These are phyloP conservation scores for Botrytis deweyae DNA, from an alignment of 2,329 filamentous ascomycete species.

Conservation along the genomic window DNA sequence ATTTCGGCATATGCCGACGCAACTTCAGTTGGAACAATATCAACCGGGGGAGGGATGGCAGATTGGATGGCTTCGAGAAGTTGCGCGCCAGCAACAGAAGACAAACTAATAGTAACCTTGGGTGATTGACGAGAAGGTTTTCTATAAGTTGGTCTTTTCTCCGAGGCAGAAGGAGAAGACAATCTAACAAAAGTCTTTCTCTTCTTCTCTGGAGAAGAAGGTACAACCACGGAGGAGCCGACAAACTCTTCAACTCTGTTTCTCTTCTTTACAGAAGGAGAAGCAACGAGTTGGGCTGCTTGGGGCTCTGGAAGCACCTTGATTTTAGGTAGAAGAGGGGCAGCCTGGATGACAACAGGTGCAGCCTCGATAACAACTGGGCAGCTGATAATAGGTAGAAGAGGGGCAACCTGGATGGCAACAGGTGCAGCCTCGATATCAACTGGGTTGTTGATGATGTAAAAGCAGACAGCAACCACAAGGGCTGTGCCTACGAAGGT, in stretches of 20 bases:
- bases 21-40: neutral
- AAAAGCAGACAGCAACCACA: neutral
- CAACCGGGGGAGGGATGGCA: neutral
- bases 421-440: neutral
- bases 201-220: neutral
- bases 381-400: neutral
- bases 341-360: constrained; percentile 2
- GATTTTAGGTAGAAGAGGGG: neutral
- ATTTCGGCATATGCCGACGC: constrained; percentile 15
- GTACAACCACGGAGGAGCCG: neutral
- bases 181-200: neutral
- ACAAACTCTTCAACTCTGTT: neutral
- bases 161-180: neutral
- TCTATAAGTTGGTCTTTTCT: neutral
- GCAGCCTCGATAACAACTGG: neutral
- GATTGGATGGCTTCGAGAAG: constrained; percentile 3
- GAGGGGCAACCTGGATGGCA: constrained; percentile 3
- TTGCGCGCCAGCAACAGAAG: constrained; percentile 20
- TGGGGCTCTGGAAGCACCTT: neutral
- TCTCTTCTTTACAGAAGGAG: neutral
- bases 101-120: neutral
- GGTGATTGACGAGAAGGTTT: neutral
- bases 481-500: constrained; percentile 2
- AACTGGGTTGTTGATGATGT: neutral
- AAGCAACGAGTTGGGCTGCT: neutral